Percentiles rank a stretch among this genome's conserved stretches.
phyloP scores from a whole-genome alignment of 2,329 filamentous ascomycete species.

The Fusarium poae region DNA sequence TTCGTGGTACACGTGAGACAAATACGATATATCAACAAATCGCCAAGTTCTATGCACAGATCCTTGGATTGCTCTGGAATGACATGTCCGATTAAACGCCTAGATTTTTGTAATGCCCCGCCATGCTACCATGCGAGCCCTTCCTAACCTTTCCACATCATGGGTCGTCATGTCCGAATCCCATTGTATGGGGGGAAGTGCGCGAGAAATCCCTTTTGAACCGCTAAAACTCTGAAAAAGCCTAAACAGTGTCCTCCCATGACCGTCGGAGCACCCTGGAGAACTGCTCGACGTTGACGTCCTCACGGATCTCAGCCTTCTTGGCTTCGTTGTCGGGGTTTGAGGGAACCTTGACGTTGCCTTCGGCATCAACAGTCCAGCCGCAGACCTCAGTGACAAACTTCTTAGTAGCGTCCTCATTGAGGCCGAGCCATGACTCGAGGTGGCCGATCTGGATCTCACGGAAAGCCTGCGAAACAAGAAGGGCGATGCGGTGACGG shows the following conservation, averaged over 20 bases:
- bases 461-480: constrained; percentile 84
- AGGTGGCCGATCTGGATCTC: constrained; percentile 77
- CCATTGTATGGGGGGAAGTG: constrained; percentile 41
- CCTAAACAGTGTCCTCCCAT: constrained; percentile 76
- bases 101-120: constrained; percentile 50
- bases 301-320: constrained; percentile 94
- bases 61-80: constrained; percentile 54
- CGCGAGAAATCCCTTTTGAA: constrained; percentile 37
- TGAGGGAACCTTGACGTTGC: constrained; percentile 79
- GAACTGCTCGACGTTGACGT: constrained; percentile 92
- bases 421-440: constrained; percentile 81
- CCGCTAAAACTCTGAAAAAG: constrained; percentile 32
- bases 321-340: constrained; percentile 99
- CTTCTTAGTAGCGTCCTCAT: constrained; percentile 75
- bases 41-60: constrained; percentile 51
- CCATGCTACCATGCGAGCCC: constrained; percentile 51
- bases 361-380: constrained; percentile 80
- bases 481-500: constrained; percentile 87
- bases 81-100: constrained; percentile 56
- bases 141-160: constrained; percentile 46
- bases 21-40: constrained; percentile 44
- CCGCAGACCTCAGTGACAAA: constrained; percentile 88
- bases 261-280: constrained; percentile 82
- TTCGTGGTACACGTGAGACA: constrained; percentile 19
- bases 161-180: constrained; percentile 50